These are phyloP conservation scores for Clarireedia homoeocarpa DNA, from an alignment of 2,329 filamentous ascomycete species.

Conservation along the genomic window DNA sequence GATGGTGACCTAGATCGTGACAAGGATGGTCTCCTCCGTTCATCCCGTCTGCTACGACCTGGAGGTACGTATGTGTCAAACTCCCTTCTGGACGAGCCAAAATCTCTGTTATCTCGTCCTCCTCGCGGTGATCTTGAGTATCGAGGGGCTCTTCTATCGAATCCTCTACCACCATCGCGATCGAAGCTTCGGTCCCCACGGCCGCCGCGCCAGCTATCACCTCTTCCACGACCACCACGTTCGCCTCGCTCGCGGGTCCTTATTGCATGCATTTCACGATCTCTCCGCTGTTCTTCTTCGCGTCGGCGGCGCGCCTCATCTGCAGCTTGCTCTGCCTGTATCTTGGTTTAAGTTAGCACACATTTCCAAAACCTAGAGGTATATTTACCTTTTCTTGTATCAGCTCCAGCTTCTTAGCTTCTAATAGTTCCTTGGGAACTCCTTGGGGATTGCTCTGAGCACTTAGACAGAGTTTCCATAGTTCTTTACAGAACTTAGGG, in stretches of 20 bases:
- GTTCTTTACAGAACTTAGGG: slow-evolving; percentile 78
- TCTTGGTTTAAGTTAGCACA: slow-evolving; percentile 39
- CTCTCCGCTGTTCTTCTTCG: slow-evolving; percentile 63
- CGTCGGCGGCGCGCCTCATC: slow-evolving; percentile 65
- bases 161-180: slow-evolving; percentile 35
- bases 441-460: slow-evolving; percentile 83
- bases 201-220: slow-evolving; percentile 40
- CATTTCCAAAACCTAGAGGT: not conserved
- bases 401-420: slow-evolving; percentile 92
- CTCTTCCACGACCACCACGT: slow-evolving; percentile 35
- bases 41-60: slow-evolving; percentile 24
- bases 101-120: slow-evolving; percentile 31
- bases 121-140: slow-evolving; percentile 34
- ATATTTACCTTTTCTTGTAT: slow-evolving; percentile 79
- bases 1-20: slow-evolving; percentile 27
- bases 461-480: slow-evolving; percentile 88
- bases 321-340: slow-evolving; percentile 73
- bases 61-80: slow-evolving; percentile 30
- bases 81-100: slow-evolving; percentile 24
- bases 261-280: slow-evolving; percentile 60
- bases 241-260: slow-evolving; percentile 56
- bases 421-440: slow-evolving; percentile 86
- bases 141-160: slow-evolving; percentile 38
- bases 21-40: slow-evolving; percentile 25
- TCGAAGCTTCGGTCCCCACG: slow-evolving; percentile 32